phyloP scores from a whole-genome alignment of 2,329 filamentous ascomycete species.

The Phaeosphaeriaceae sp. region DNA sequence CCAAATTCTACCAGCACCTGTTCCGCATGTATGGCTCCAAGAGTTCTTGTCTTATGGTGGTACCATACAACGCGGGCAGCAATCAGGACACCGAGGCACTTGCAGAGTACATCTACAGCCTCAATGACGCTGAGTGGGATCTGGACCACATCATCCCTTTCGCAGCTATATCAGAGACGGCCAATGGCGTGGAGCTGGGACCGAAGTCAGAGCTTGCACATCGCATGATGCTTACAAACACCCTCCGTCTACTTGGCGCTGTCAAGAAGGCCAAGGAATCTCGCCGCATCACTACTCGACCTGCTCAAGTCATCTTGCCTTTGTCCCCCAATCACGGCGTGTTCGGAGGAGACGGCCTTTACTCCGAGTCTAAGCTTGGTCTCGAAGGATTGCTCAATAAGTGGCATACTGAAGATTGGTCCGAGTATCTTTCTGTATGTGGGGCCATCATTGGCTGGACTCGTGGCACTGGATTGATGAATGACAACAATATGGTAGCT shows the following conservation, averaged over 20 bases:
- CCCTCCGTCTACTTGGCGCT: conserved; percentile 81
- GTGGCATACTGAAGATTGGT: conserved; percentile 48
- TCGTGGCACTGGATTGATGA: conserved; percentile 54
- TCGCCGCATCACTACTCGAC: conserved; percentile 46
- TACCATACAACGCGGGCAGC: conserved; percentile 54
- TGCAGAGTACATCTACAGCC: conserved; percentile 49
- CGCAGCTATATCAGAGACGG: conserved; percentile 64
- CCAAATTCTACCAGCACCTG: conserved; percentile 53
- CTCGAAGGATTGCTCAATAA: conserved; percentile 47
- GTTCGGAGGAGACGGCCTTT: conserved; percentile 54
- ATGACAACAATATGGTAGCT: conserved; percentile 50
- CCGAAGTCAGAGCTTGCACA: conserved; percentile 76
- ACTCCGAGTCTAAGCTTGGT: conserved; percentile 54
- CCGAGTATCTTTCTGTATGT: conserved; percentile 52
- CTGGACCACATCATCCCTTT: conserved; percentile 54
- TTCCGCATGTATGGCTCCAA: conserved; percentile 43
- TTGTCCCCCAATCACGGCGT: conserved; percentile 55
- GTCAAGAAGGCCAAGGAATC: conserved; percentile 68
- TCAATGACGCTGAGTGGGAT: conserved; percentile 73
- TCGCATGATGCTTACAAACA: conserved; percentile 96
- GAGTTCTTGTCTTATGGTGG: conserved; percentile 45
- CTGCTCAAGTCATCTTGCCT: conserved; percentile 51
- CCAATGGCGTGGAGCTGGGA: conserved; percentile 61
- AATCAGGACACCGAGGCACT: conserved; percentile 56
- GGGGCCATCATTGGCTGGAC: conserved; percentile 57